Evolutionary conservation across 2,329 filamentous ascomycete species (phyloP), one percentile per base, ranked within the genome.

Genomic region (Knoxdaviesia proteae): DNA sequence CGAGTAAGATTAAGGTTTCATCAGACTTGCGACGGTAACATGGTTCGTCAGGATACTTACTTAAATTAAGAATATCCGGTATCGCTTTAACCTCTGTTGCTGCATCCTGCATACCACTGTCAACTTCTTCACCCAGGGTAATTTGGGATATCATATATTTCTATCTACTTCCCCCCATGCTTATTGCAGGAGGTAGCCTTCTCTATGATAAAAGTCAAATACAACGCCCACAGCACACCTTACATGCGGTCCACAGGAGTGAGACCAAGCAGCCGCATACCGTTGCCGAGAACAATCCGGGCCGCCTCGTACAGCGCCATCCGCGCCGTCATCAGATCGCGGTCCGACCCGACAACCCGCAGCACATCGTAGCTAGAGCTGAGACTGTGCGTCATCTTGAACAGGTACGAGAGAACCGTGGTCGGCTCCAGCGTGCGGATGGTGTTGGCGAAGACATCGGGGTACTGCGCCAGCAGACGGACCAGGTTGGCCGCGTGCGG

Each of bases 371-470:
- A 92, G 57, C 79, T 84, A 43, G 73, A 78, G 62, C 78, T 84
- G 43, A 92, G 60, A 31, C 74, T 66, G 59, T 92, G 84, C 3
- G 81, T 83, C 77, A 92, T 81, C 69, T 82, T 84, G 68, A 88
- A 90, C 38, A 90, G 66, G 56, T 88, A 84, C n/a, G 60, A 62
- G 48, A 63, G 56, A 44, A 60, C 57, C 6, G 61, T 63, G 7
- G 67, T 69, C 20, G 83, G 83, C 60, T 92, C 86, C 29, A 86
- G 69, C 0, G 83, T 92, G 66, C 82, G 83, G 51, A 90, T 65
- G 0, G 84, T 87, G 59, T 88, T 88, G 54, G 79, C 67, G 45
- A 92, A 75, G 5, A 84, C 80, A 52, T 92, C 84, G 3, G 86
- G 86, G 71, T 82, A 93, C 55, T 86, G 80, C 6, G 78, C 70